Evolutionary conservation across 139 green algal species (phyloP).

Genomic region (Tetradesmus obliquus): DNA sequence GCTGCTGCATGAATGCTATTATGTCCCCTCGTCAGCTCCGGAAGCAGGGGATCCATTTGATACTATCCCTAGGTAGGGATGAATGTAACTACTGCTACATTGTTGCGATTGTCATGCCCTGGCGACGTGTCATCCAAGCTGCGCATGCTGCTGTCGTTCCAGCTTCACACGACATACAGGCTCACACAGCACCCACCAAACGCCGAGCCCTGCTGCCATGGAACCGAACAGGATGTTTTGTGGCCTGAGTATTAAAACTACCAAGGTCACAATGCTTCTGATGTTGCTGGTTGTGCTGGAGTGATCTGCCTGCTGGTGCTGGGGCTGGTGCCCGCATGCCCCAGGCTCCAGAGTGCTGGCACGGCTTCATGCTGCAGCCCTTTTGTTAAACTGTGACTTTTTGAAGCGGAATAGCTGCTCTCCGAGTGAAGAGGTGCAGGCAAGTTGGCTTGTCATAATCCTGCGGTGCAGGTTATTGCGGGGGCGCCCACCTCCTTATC

Average conservation of each 20-base stretch:
- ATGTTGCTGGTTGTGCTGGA: neutral
- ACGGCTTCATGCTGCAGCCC: neutral
- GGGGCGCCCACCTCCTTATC: neutral
- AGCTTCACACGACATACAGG: neutral
- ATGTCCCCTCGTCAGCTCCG: no score
- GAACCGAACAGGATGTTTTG: no score
- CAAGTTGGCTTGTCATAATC: neutral
- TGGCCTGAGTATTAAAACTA: no score
- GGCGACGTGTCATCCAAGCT: neutral
- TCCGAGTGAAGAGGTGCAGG: neutral
- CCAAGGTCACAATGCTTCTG: neutral
- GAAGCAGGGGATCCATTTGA: no score
- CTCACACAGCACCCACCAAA: neutral
- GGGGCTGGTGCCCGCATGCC: neutral
- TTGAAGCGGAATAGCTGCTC: neutral
- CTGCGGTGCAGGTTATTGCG: neutral
- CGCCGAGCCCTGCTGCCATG: neutral
- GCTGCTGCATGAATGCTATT: no score
- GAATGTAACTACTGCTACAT: no score
- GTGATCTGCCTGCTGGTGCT: neutral
- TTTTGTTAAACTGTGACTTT: neutral
- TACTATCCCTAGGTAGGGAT: no score
- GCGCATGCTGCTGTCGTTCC: neutral
- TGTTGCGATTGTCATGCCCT: no score
- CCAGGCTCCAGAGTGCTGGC: neutral